These are phyloP conservation scores for Calonectria pauciramosa DNA, from an alignment of 2,329 filamentous ascomycete species.

Conservation along the genomic window DNA sequence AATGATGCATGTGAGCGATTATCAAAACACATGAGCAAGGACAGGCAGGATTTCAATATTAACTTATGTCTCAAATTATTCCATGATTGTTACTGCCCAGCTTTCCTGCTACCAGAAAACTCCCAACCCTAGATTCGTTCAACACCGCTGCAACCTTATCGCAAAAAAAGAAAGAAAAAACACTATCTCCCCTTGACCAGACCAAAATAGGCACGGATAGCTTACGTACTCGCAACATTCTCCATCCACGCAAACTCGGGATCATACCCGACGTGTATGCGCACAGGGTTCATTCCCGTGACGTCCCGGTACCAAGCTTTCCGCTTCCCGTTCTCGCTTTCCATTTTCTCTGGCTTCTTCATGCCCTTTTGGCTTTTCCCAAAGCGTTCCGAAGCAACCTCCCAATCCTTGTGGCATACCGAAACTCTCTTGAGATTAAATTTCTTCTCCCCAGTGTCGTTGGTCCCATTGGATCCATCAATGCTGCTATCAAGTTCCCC, in stretches of 20 bases:
- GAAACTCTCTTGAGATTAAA: constrained; percentile 23
- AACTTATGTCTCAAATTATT: background rate
- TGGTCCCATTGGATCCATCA: background rate
- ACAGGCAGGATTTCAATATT: background rate
- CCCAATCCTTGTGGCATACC: background rate
- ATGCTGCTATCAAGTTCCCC: too few relatives aligned
- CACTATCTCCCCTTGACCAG: background rate
- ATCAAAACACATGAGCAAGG: background rate
- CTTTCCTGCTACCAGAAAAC: background rate
- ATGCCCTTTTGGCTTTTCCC: constrained; percentile 21
- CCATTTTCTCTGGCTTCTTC: constrained; percentile 21
- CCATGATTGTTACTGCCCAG: background rate
- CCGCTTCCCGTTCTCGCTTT: background rate
- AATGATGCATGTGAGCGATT: background rate
- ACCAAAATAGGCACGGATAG: background rate
- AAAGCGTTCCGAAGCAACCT: constrained; percentile 27
- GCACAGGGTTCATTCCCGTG: background rate
- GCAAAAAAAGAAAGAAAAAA: too few relatives aligned
- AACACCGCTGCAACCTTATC: background rate
- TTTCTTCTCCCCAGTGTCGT: constrained; percentile 32
- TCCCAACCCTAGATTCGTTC: background rate
- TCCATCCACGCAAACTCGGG: constrained; percentile 23
- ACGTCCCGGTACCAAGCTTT: constrained; percentile 26
- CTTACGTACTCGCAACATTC: background rate
- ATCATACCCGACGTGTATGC: background rate